Conservation (phyloP, 2,329 filamentous ascomycete genomes). For the Neopestalotiopsis rosae region DNA sequence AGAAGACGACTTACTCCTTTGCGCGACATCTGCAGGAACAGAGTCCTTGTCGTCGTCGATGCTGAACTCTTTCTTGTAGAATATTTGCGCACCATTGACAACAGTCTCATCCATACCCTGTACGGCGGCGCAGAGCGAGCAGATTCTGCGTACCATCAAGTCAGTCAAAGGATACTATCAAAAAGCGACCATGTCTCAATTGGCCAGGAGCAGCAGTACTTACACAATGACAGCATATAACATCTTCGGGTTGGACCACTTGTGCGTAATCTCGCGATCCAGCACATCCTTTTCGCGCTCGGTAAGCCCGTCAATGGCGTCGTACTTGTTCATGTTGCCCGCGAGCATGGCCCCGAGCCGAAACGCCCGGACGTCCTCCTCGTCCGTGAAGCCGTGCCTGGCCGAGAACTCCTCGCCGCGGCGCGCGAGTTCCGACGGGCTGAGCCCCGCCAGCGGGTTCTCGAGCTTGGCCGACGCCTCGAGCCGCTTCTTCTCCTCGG, state of each 20-base stretch:
- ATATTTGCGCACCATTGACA: slow-evolving; percentile 71
- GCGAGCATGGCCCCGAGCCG: slow-evolving; percentile 64
- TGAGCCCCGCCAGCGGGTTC: slow-evolving; percentile 47
- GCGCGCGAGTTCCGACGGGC: slow-evolving; percentile 51
- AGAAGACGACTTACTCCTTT: background rate
- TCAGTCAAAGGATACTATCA: background rate
- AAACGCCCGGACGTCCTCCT: slow-evolving; percentile 64
- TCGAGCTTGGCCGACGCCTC: slow-evolving; percentile 44
- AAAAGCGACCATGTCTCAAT: background rate
- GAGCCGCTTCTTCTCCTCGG: slow-evolving; percentile 34
- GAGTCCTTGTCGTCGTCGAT: slow-evolving; percentile 52
- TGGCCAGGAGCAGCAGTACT: background rate
- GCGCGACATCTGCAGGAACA: slow-evolving; percentile 5
- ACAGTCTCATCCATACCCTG: slow-evolving; percentile 77
- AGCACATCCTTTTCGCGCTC: slow-evolving; percentile 63
- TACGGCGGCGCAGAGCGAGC: slow-evolving; percentile 59
- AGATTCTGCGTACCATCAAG: slow-evolving; percentile 32
- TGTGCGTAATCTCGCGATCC: slow-evolving; percentile 65
- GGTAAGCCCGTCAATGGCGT: slow-evolving; percentile 57
- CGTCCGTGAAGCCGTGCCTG: slow-evolving; percentile 57
- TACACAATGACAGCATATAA: slow-evolving; percentile 68
- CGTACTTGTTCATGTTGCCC: slow-evolving; percentile 55
- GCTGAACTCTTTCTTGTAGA: slow-evolving; percentile 66
- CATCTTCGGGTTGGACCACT: slow-evolving; percentile 71
- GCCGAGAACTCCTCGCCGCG: slow-evolving; percentile 65